Evolutionary conservation across 2,329 filamentous ascomycete genomes (phyloP).

Genomic region (Myriangium duriaei): DNA sequence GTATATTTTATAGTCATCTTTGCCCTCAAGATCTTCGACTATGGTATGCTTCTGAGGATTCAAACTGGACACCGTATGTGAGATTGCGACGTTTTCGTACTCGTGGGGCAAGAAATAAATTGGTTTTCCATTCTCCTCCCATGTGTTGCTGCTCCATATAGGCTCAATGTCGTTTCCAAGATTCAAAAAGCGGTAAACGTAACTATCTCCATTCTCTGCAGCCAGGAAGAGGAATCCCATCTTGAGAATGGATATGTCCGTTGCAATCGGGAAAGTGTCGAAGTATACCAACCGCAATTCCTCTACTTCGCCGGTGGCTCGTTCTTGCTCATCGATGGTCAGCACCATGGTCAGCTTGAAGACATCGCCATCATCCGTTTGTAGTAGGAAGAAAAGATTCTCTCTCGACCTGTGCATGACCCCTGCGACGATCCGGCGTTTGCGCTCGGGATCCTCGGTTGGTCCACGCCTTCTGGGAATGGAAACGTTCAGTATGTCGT

Average conservation of each 20-base stretch:
- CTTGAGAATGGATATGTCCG: constrained; percentile 82
- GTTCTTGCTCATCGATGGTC: constrained; percentile 65
- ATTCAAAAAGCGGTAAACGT: constrained; percentile 95
- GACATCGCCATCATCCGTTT: constrained; percentile 94
- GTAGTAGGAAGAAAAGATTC: constrained; percentile 92
- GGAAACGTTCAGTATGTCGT: constrained; percentile 75
- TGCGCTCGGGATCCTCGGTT: constrained; percentile 84
- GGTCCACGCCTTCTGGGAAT: constrained; percentile 78
- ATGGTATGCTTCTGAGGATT: constrained; percentile 88
- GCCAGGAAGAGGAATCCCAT: constrained; percentile 91
- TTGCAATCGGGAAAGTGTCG: constrained; percentile 82
- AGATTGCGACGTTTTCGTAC: constrained; percentile 68
- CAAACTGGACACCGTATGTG: constrained; percentile 76
- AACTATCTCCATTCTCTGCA: constrained; percentile 82
- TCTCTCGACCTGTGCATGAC: constrained; percentile 95
- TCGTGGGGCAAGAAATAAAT: constrained; percentile 75
- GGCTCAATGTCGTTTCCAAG: constrained; percentile 85
- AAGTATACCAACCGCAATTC: constrained; percentile 93
- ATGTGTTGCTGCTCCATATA: constrained; percentile 68
- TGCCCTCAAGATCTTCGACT: constrained; percentile 76
- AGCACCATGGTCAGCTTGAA: constrained; percentile 95
- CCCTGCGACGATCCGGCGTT: constrained; percentile 73
- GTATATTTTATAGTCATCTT: constrained; percentile 95
- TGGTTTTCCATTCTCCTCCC: constrained; percentile 65
- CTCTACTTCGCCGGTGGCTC: constrained; percentile 67